Base-by-base conservation (phyloP, 164 flowering plant species). In the Vitis rupestris region DNA sequence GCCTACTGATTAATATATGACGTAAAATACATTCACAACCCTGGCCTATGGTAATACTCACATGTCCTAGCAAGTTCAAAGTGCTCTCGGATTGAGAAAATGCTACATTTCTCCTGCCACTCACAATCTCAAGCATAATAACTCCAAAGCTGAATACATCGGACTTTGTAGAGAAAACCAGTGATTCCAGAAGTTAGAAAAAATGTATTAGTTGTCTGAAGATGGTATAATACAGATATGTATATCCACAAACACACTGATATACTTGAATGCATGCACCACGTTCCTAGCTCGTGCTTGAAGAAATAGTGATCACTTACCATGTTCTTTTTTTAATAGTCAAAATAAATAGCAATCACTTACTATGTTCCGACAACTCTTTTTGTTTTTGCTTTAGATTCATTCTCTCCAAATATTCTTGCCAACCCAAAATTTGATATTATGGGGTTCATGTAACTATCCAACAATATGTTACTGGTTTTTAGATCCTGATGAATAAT, bases 91-190 rank as follows among this genome's bases (percentile, higher is more conserved):
- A 23, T 0, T 66, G 19, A 23, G 13, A 2, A 23, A 6, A n/a
- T 10, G 48, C 9, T 11, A 1, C 10, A 15, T 30, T 66, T 73
- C 37, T 55, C 44, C 14, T 59, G 48, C 71, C 71, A 56, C 71
- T 67, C 0, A 67, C 30, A 11, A 67, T 67, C 63, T 73, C 75
- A 6, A 73, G 44, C 10, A 67, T 0, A 4, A 73, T 1, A 1
- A 73, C 67, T 15, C 71, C 75, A 13, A 19, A 72, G 50, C 74
- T 72, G 19, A 57, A 72, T 2, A 72, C 65, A 59, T 65, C 74
- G 0, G 64, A 63, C 17, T 72, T 65, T 50, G 13, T 30, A 1
- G 74, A 72, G 47, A 62, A 64, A 12, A 17, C 70, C 73, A 55
- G 67, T 70, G 55, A 12, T 37, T 29, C 13, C 48, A 52, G 10